A percentile compares a stretch with the other conserved stretches of the same genome.
Conservation (phyloP, 139 green algal genomes). For the Chlorella sp. region DNA sequence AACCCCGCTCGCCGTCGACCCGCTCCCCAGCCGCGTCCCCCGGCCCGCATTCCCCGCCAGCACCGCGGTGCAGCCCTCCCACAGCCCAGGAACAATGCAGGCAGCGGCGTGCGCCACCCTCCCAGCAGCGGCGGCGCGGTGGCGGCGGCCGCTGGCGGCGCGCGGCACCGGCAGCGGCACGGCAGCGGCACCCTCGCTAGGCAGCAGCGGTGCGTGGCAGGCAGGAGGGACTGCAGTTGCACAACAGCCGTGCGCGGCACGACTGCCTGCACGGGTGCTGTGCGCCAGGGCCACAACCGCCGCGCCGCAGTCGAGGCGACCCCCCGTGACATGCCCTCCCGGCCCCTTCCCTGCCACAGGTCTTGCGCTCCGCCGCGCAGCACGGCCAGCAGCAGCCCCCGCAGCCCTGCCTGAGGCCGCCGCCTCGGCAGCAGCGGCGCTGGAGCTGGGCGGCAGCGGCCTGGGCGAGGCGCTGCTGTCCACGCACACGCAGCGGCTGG, state of each 20-base stretch:
- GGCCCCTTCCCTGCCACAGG: no score
- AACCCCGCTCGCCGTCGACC: neutral
- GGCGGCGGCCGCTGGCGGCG: neutral
- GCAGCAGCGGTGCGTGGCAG: no score
- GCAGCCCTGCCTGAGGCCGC: neutral
- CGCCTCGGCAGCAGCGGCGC: neutral
- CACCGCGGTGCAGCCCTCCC: neutral
- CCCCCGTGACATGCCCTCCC: no score
- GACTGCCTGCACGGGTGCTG: no score
- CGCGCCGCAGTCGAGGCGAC: no score
- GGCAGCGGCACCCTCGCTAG: no score
- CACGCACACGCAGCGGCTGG: neutral
- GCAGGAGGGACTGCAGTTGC: no score
- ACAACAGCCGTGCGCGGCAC: no score
- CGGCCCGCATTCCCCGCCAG: neutral
- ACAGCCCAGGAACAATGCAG: neutral
- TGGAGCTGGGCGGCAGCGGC: constrained; percentile 4
- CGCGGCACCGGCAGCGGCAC: neutral
- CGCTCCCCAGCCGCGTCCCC: neutral
- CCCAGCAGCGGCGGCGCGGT: neutral
- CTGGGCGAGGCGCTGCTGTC: neutral
- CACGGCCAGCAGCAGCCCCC: neutral
- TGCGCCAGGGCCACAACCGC: no score
- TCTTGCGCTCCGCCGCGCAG: neutral
- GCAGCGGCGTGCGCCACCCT: neutral